Evolutionary conservation across 176 grass and related monocot species (phyloP).

Genomic region (Areca catechu): DNA sequence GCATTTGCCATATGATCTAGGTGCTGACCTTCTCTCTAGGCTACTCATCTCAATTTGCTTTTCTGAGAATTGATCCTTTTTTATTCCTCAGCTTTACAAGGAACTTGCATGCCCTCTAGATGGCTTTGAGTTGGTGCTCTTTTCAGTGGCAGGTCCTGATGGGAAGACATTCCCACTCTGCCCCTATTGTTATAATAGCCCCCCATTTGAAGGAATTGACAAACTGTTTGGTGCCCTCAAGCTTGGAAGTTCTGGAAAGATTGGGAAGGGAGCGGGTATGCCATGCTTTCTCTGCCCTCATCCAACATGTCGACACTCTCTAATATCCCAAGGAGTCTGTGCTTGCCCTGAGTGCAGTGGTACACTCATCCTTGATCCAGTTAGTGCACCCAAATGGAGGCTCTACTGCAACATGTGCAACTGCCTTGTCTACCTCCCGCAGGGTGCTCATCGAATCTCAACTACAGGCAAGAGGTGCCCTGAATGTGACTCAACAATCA

Average conservation of each 20-base stretch:
- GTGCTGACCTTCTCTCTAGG: too few relatives aligned
- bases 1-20: too few relatives aligned
- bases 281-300: slow-evolving; percentile 92
- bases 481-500: slow-evolving; percentile 79
- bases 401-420: slow-evolving; percentile 88
- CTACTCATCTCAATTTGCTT: too few relatives aligned
- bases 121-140: slow-evolving; percentile 85
- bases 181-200: slow-evolving; percentile 84
- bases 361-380: slow-evolving; percentile 76
- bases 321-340: slow-evolving; percentile 92
- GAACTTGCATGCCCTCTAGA: slow-evolving; percentile 87
- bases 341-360: slow-evolving; percentile 89
- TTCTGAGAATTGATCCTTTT: background rate
- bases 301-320: slow-evolving; percentile 79
- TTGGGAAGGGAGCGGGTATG: slow-evolving; percentile 77
- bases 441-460: slow-evolving; percentile 64
- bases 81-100: slow-evolving; percentile 79
- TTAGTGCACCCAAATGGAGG: slow-evolving; percentile 93
- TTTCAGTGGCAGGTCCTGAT: slow-evolving; percentile 69
- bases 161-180: slow-evolving; percentile 84
- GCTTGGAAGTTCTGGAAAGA: slow-evolving; percentile 44
- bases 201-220: slow-evolving; percentile 94
- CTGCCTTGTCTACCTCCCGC: slow-evolving; percentile 71
- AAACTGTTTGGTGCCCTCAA: slow-evolving; percentile 71
- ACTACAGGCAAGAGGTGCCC: slow-evolving; percentile 65